Evolutionary conservation across 2,329 filamentous ascomycete genomes (phyloP).

Genomic region (Pseudogymnoascus sp.): DNA sequence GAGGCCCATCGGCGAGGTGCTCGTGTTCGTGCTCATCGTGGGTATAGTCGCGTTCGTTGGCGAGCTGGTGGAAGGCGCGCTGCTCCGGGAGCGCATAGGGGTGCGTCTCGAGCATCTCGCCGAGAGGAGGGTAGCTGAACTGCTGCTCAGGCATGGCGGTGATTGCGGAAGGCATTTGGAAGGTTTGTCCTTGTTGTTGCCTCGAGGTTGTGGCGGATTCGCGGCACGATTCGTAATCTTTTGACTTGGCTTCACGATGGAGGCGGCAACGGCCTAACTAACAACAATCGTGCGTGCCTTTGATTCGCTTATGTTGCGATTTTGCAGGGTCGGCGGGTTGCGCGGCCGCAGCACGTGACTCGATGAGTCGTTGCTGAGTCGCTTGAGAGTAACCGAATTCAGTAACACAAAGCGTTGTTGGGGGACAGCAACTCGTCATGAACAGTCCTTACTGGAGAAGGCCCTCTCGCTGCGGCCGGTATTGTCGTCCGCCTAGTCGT

Average conservation of each 20-base stretch:
- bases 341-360: not conserved
- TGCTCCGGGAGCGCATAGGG: conserved; percentile 2
- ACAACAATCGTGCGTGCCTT: conserved; percentile 6
- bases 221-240: conserved; percentile 4
- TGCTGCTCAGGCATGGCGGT: conserved; percentile 9
- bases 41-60: conserved; percentile 10
- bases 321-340: not conserved
- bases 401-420: not conserved
- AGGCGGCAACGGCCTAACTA: not conserved
- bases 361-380: not conserved
- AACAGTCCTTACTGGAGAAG: not conserved
- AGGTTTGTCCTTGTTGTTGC: not conserved
- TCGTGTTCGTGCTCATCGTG: conserved; percentile 14
- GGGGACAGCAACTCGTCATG: not conserved
- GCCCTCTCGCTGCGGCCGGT: not conserved
- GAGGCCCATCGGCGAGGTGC: conserved; percentile 21
- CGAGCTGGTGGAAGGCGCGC: conserved; percentile 9
- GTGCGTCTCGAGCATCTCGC: conserved; percentile 1
- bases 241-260: conserved; percentile 4
- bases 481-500: not conserved
- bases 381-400: not conserved
- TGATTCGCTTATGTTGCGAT: not conserved
- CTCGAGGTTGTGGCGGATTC: not conserved
- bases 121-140: conserved; percentile 10
- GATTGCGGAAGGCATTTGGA: conserved; percentile 1